These are phyloP conservation scores for Hyphopichia homilentoma DNA, from an alignment of 805 yeast species.

Conservation along the genomic window DNA sequence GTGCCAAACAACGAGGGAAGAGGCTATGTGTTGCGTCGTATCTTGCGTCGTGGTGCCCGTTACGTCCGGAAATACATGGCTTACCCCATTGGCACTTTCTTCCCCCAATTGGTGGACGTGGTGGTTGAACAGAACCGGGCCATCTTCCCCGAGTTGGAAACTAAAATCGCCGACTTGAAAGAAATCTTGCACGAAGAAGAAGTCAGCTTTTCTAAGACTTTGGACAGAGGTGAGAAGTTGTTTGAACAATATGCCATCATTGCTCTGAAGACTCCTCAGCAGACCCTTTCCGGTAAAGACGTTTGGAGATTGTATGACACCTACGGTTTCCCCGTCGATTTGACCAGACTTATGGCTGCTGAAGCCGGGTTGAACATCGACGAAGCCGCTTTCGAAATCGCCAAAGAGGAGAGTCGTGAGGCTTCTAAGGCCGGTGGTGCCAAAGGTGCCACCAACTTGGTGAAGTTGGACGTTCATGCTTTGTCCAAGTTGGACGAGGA, in stretches of 20 bases:
- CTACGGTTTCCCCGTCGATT: constrained; percentile 98
- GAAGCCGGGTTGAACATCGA: constrained; percentile 93
- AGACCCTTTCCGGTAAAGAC: constrained; percentile 83
- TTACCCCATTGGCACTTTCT: constrained; percentile 92
- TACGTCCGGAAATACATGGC: constrained; percentile 94
- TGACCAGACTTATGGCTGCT: constrained; percentile 97
- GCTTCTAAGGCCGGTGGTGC: constrained; percentile 90
- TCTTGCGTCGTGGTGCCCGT: constrained; percentile 96
- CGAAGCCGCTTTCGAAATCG: constrained; percentile 87
- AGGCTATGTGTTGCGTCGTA: constrained; percentile 96
- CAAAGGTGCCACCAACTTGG: constrained; percentile 48
- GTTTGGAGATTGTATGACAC: constrained; percentile 99
- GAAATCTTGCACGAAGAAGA: constrained; percentile 97
- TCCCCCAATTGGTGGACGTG: constrained; percentile 89
- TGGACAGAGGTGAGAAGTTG: constrained; percentile 96
- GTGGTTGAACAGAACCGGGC: constrained; percentile 82
- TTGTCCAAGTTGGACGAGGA: constrained; percentile 65
- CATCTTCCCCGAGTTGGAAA: constrained; percentile 87
- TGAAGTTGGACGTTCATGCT: constrained; percentile 90
- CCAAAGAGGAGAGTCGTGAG: constrained; percentile 84
- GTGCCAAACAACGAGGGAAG: constrained; percentile 99
- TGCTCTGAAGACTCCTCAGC: constrained; percentile 72
- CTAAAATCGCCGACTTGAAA: constrained; percentile 67
- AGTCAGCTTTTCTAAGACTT: constrained; percentile 87
- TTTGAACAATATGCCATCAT: constrained; percentile 89